Conservation (phyloP, 116 monocot species). For the Phalaenopsis hybrid region DNA sequence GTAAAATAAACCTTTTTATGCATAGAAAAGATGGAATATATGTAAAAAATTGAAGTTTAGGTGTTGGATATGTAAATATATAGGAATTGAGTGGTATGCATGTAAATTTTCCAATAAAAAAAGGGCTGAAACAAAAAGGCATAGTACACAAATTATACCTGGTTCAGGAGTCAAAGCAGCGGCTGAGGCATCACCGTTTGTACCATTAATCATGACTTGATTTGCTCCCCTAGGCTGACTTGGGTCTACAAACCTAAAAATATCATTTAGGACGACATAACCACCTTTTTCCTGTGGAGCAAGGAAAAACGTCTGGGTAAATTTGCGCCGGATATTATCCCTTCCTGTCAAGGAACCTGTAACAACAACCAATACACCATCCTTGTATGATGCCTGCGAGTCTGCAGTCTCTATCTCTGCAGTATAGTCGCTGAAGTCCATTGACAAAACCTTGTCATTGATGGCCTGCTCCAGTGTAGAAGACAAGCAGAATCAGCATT, state of each 20-base stretch:
- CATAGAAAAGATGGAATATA: too few relatives aligned
- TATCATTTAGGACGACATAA: conserved; percentile 65
- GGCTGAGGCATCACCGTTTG: conserved; percentile 8
- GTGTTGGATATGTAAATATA: too few relatives aligned
- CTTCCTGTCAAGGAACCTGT: conserved; percentile 42
- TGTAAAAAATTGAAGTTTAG: too few relatives aligned
- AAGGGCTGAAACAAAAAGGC: not conserved
- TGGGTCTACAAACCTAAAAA: conserved; percentile 38
- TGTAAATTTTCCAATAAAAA: not conserved
- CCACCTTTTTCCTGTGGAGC: conserved; percentile 57
- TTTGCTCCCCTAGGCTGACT: conserved; percentile 14
- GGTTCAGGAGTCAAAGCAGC: conserved; percentile 14
- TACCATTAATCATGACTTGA: conserved; percentile 14
- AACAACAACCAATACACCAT: conserved; percentile 58
- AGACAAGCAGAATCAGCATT: not conserved
- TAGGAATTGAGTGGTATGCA: too few relatives aligned
- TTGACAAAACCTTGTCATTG: conserved; percentile 47
- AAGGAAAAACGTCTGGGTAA: conserved; percentile 71
- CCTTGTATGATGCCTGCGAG: conserved; percentile 47
- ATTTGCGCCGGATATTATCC: conserved; percentile 30
- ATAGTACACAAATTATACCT: conserved; percentile 18
- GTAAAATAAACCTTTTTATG: not conserved
- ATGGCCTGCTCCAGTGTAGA: conserved; percentile 40
- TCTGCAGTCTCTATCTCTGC: conserved; percentile 48
- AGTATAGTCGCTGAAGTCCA: conserved; percentile 34